Evolutionary conservation across 2,329 filamentous ascomycete genomes (phyloP).

Genomic region (Curvularia spicifera): DNA sequence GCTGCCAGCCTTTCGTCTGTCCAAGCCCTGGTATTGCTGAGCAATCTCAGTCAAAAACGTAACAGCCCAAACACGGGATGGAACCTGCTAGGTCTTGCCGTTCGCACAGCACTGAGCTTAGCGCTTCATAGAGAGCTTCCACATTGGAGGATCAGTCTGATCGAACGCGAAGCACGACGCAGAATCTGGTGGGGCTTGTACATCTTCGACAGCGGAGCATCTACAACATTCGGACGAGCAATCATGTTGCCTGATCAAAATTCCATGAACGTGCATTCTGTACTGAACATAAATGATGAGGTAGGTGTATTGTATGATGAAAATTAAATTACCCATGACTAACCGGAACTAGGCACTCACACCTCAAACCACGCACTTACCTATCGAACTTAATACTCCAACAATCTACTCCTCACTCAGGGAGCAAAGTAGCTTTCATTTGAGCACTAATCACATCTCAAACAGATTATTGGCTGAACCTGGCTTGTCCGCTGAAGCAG

Average conservation of each 20-base stretch:
- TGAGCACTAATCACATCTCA: constrained; percentile 34
- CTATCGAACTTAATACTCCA: constrained; percentile 24
- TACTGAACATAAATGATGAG: constrained; percentile 33
- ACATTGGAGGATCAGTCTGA: constrained; percentile 36
- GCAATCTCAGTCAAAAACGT: constrained; percentile 34
- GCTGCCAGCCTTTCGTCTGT: constrained; percentile 32
- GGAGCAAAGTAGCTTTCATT: constrained; percentile 32
- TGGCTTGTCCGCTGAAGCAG: constrained; percentile 33
- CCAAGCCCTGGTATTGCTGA: constrained; percentile 33
- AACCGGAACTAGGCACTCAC: constrained; percentile 28
- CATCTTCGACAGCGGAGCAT: constrained; percentile 37
- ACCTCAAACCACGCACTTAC: constrained; percentile 27
- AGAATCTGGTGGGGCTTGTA: constrained; percentile 37
- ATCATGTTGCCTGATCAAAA: constrained; percentile 36
- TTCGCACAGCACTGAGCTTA: constrained; percentile 33
- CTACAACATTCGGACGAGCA: constrained; percentile 34
- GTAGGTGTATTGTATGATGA: constrained; percentile 8
- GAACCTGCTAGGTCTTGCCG: constrained; percentile 34
- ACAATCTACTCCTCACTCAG: constrained; percentile 33
- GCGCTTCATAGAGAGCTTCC: constrained; percentile 37
- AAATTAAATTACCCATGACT: background rate
- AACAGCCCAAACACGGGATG: constrained; percentile 36
- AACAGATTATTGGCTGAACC: constrained; percentile 34
- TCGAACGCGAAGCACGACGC: constrained; percentile 34
- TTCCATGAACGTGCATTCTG: constrained; percentile 34